Base-by-base conservation (phyloP, 2,329 filamentous ascomycete genomes). In the Penicillium decumbens region DNA sequence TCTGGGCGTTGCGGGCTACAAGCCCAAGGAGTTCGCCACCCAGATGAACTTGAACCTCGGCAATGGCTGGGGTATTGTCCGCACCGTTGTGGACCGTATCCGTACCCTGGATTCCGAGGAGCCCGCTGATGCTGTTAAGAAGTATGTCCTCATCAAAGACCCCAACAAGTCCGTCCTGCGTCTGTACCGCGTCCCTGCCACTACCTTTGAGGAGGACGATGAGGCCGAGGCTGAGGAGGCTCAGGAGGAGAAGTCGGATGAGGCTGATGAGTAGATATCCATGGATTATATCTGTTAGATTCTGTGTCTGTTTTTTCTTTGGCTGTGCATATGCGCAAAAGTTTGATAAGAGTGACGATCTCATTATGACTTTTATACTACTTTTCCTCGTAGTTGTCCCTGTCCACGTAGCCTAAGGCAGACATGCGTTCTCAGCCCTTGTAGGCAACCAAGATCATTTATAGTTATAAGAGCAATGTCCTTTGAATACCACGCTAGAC, bases 51-150 rank as follows among this genome's bases (percentile, higher is more conserved):
- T 98, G 65, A 95, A 91, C 65, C 81, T 97, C 50, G 88, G 87
- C 75, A 98, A 98, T 75, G 93, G 93, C 56, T 98, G 93, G 93
- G 93, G 93, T 72, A 97, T 98, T 59, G 93, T 98, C 52, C 89
- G 93, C 60, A 98, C 93, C 43, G 96, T 98, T 66, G 89, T 89
- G 63, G 93, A 98, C 74, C 95, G 97, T 45, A 72, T 76, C 49
- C 65, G 66, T 46, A 61, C 67, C 25, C 62, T 73, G 46, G 65
- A 69, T 58, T 68, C 70, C 27, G 66, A 72, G 18, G 72, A 75
- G 51, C 71, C 68, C 7, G 70, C 66, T 18, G 65, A 71, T 35
- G 67, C 68, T 54, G 61, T 71, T 32, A 74, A 71, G 65, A 77
- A 77, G 61, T 77, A 74, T 57, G 71, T 77, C 42, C 75, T 85